Conservation (phyloP, 2,329 filamentous ascomycete species). For the Sclerotinia subarctica region DNA sequence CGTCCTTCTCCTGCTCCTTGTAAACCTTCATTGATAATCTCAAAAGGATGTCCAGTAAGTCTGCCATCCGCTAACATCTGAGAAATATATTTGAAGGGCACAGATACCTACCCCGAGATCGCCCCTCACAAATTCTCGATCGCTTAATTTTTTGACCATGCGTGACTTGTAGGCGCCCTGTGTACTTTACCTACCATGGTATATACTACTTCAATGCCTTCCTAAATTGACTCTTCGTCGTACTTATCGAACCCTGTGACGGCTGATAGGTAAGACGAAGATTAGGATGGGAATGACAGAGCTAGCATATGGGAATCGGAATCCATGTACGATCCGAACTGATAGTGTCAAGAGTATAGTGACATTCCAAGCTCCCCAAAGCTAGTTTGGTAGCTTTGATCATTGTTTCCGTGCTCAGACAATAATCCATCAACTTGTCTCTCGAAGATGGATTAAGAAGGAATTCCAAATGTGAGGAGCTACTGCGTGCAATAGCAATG, state of each 20-base stretch:
- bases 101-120: conserved; percentile 1
- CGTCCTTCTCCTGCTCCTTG: conserved; percentile 46
- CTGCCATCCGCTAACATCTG: conserved; percentile 47
- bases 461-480: conserved; percentile 44
- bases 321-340: conserved; percentile 23
- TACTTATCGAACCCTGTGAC: conserved; percentile 4
- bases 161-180: neutral
- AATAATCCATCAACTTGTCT: conserved; percentile 55
- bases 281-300: neutral
- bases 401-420: conserved; percentile 45
- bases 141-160: conserved; percentile 1
- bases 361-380: conserved; percentile 17
- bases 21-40: conserved; percentile 49
- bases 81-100: conserved; percentile 15
- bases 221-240: neutral
- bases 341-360: conserved; percentile 30
- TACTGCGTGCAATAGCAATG: conserved; percentile 53
- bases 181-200: conserved; percentile 12
- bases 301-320: conserved; percentile 1
- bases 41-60: conserved; percentile 48
- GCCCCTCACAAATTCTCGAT: conserved; percentile 2
- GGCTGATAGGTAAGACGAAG: neutral
- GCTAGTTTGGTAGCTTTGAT: conserved; percentile 26
- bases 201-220: neutral
- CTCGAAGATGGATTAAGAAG: conserved; percentile 39